Base-by-base conservation (phyloP, 2,329 filamentous ascomycete genomes). In the Aspergillus sp. region DNA sequence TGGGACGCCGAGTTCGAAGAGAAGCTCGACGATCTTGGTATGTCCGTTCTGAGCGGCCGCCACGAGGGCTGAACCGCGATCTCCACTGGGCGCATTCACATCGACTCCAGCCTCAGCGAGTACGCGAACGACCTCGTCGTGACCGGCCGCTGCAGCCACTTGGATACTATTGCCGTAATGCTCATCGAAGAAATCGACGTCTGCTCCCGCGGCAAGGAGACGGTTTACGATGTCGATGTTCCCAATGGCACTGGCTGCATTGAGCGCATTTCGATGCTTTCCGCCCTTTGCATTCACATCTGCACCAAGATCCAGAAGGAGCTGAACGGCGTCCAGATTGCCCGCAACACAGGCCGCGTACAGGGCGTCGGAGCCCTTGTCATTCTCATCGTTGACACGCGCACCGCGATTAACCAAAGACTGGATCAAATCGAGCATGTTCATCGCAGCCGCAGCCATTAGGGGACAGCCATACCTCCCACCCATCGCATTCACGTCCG, bases 351-450 rank as follows among this genome's bases (percentile, higher is more conserved):
- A 50, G 8, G 56, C 56, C 3, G 56, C 48, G 17, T 51, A 52
- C 30, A 58, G 48, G 3, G 47, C 48, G 25, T 51, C 48, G 7
- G 48, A 34, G 3, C 48, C 28, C 25, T 51, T 51, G 48, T 51
- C 43, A n/a, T 34, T 31, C 43, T 56, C 54, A 31, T 56, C 46
- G 23, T 57, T 57, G 15, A 57, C 54, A 30, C 31, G n/a, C n/a
- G n/a, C n/a, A n/a, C n/a, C n/a, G n/a, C n/a, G n/a, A n/a, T n/a
- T n/a, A n/a, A n/a, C n/a, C n/a, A n/a, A n/a, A n/a, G n/a, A 50
- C 8, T 45, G 54, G n/a, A 57, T 57, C 43, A 57, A 25, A 13
- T 57, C 54, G 6, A 57, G 54, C 54, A 57, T 57, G 8, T 30
- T 46, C 46, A 57, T 34, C 15, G 43, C 38, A 23, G 54, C 54